Evolutionary conservation across 2,329 filamentous ascomycete species (phyloP).

Genomic region (Keithomyces neogunnii): DNA sequence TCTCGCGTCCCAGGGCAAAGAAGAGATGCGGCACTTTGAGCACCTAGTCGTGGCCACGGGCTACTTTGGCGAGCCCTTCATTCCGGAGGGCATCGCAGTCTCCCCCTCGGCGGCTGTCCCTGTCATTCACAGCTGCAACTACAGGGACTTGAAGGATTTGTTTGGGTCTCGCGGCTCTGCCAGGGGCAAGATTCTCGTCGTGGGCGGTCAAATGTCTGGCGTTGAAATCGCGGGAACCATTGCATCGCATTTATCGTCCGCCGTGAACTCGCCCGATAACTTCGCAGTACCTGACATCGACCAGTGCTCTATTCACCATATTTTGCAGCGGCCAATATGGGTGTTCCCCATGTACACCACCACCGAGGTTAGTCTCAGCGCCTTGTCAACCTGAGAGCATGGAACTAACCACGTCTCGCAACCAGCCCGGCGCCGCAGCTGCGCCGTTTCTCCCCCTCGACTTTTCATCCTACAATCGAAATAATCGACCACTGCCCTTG

Average conservation of each 20-base stretch:
- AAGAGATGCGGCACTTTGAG: slow-evolving; percentile 52
- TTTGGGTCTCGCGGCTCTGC: slow-evolving; percentile 28
- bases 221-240: slow-evolving; percentile 68
- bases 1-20: slow-evolving; percentile 23
- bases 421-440: slow-evolving; percentile 34
- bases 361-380: slow-evolving; percentile 34
- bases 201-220: slow-evolving; percentile 78
- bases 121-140: slow-evolving; percentile 60
- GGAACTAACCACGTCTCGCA: not conserved
- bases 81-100: slow-evolving; percentile 35
- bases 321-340: slow-evolving; percentile 64
- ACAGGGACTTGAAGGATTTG: slow-evolving; percentile 45
- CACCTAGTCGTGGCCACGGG: slow-evolving; percentile 65
- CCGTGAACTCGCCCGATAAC: slow-evolving; percentile 40
- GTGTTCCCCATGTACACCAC: slow-evolving; percentile 54
- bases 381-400: not conserved
- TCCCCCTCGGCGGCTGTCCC: slow-evolving; percentile 29
- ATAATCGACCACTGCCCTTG: slow-evolving; percentile 50
- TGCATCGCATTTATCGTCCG: slow-evolving; percentile 61
- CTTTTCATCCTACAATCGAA: slow-evolving; percentile 61
- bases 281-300: slow-evolving; percentile 32
- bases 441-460: slow-evolving; percentile 66
- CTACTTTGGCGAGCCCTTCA: slow-evolving; percentile 58
- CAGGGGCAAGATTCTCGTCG: slow-evolving; percentile 58
- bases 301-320: slow-evolving; percentile 55